Conservation (phyloP, 805 yeast genomes). For the Ogataea populi-albae region DNA sequence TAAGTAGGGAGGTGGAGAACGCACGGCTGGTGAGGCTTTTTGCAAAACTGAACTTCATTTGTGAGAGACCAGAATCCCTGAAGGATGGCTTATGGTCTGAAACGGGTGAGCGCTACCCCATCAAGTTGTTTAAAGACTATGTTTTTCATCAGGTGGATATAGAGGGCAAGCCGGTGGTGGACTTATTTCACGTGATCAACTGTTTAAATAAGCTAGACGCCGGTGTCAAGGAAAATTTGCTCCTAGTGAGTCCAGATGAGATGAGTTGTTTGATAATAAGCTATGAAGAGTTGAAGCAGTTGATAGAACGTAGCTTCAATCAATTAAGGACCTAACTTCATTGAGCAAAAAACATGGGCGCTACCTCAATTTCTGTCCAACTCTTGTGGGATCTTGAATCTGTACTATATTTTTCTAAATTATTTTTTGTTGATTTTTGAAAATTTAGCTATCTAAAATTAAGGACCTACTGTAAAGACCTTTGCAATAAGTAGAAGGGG, state of each 20-base stretch:
- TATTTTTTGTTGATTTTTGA: no score
- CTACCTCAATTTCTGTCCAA: no score
- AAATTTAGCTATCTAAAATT: no score
- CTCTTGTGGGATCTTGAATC: no score
- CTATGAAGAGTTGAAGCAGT: constrained; percentile 74
- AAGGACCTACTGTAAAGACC: constrained; percentile 3
- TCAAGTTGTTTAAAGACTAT: constrained; percentile 75
- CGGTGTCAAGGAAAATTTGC: constrained; percentile 78
- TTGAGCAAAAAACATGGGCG: no score
- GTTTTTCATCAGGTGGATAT: constrained; percentile 84
- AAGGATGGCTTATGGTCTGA: constrained; percentile 64
- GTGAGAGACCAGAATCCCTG: constrained; percentile 67
- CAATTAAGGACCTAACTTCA: constrained; percentile 34
- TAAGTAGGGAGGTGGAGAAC: constrained; percentile 79
- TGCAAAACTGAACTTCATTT: constrained; percentile 74
- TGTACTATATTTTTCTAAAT: no score
- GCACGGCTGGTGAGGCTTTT: constrained; percentile 80
- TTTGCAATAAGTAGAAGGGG: constrained; percentile 6
- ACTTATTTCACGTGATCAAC: constrained; percentile 75
- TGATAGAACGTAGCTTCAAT: constrained; percentile 68
- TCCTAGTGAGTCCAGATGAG: constrained; percentile 82
- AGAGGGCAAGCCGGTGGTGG: constrained; percentile 71
- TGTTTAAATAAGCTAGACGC: constrained; percentile 88
- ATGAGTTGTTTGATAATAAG: constrained; percentile 80
- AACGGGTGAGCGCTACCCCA: constrained; percentile 70